Base-by-base conservation (phyloP, 352 stramenopile species). In the Globisporangium iwayamae region DNA sequence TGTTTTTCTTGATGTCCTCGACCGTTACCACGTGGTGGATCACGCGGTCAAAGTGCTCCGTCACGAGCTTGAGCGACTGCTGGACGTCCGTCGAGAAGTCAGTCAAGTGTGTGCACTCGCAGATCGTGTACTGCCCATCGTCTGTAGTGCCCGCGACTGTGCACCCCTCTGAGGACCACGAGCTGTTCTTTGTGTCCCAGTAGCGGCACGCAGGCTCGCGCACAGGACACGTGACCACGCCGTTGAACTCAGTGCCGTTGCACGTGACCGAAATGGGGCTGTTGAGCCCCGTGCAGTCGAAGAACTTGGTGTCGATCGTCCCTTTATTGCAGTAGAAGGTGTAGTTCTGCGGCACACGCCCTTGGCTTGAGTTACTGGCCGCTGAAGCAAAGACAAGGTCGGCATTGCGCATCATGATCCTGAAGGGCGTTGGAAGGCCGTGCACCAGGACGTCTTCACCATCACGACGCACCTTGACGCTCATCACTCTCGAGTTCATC, bases 41-140 rank as follows among this genome's bases (percentile, higher is more conserved):
- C 30, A 89, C 80, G 34, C 78, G 76, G 30, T 78, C 76, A 55
- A 92, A 89, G 54, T 92, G 79, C 56, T 78, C 69, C 0, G 74
- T 76, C 10, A 92, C 79, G 11, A 82, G 66, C 28, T 71, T 74
- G 14, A 89, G 38, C 2, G 83, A 84, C 39, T 90, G 66, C n/a
- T 76, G 68, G 5, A 90, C 75, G 65, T 92, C 69, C 0, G 83
- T 87, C 4, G 77, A 79, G 38, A 92, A 92, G 55, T 92, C 83
- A 0, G 83, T 92, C 41, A 92, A 67, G 67, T 92, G 83, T 16
- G 72, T 86, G 61, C 83, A 92, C 52, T 86, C 75, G 53, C 83
- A 92, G 32, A 90, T 85, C 30, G 79, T 92, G 53, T 89, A 90
- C n/a, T 81, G 67, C 1, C 77, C 76, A 32, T 90, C 76, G 30